phyloP scores from a whole-genome alignment of 2,329 filamentous ascomycete genomes.

The Pleomassaria siparia region DNA sequence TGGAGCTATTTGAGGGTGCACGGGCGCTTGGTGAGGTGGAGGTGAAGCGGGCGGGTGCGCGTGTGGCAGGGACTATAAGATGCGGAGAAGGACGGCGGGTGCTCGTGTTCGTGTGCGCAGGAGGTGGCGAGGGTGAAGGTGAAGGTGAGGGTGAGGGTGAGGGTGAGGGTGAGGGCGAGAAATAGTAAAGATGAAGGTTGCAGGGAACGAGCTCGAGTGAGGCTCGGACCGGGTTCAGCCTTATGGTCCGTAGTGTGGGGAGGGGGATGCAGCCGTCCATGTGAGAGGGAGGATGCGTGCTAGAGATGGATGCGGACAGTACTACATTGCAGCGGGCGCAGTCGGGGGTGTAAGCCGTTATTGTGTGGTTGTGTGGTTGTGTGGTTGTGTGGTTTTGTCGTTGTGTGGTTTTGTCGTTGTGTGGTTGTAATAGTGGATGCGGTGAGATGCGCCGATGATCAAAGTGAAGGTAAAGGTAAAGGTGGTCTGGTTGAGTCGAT shows the following conservation, averaged over 20 bases:
- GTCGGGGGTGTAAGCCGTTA: neutral
- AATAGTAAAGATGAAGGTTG: neutral
- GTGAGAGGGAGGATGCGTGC: neutral
- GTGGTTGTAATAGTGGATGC: no score
- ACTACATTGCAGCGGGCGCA: slow-evolving; percentile 1
- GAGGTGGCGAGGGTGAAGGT: slow-evolving; percentile 1
- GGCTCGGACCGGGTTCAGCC: slow-evolving; percentile 12
- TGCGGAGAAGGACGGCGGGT: slow-evolving; percentile 6
- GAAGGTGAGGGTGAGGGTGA: no score
- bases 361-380: neutral
- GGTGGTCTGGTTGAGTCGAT: neutral
- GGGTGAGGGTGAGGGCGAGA: neutral
- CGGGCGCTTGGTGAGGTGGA: slow-evolving; percentile 1
- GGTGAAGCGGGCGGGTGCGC: neutral
- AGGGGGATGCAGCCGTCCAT: neutral
- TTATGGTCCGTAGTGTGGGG: slow-evolving; percentile 15
- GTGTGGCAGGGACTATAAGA: slow-evolving; percentile 1
- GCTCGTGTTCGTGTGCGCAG: neutral
- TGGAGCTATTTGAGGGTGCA: slow-evolving; percentile 8
- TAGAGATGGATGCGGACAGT: neutral
- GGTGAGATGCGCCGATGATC: no score
- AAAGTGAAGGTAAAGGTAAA: no score
- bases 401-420: no score
- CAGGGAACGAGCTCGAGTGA: slow-evolving; percentile 3
- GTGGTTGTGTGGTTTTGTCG: no score